Evolutionary conservation across 495 filamentous ascomycete species (phyloP), one percentile per base, ranked within the genome.

Genomic region (Xylaria palmicola): DNA sequence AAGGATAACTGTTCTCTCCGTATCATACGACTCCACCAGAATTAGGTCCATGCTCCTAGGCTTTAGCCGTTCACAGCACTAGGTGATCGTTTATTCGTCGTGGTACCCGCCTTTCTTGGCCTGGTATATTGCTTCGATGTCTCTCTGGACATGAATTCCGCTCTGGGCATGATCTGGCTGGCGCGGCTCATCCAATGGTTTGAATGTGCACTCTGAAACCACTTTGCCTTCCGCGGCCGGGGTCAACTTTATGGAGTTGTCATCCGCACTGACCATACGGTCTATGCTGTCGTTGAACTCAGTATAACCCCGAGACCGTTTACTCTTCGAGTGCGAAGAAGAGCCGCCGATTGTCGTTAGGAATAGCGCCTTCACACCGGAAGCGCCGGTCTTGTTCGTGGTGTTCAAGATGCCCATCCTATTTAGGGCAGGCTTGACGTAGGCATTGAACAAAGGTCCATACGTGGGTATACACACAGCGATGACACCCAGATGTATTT

Each of bases 361-460:
- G 15, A 15, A 49, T 20, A 20, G 17, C 15, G 36, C 41, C 30
- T 43, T 59, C 22, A 20, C 19, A 9, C n/a, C 13, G 12, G n/a
- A n/a, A n/a, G 29, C 6, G 24, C 26, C 10, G 41, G 56, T 24
- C 17, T 7, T 20, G 34, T 3, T 6, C 17, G 34, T 5, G 20
- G 29, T 20, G 6, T 2, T 51, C 7, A 30, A n/a, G 13, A 51
- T 22, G 26, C 56, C 56, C 65, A 67, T 73, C 45, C 20, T 52
- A 9, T 15, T 22, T 2, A 63, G 5, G 10, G 45, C 3, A 6
- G 61, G 61, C 17, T 45, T 63, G 13, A 63, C 17, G 24, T 63
- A 53, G 24, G 54, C 40, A 36, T 63, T 63, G 61, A 63, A 59
- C 6, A 63, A 52, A 4, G 61, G 61, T 17, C 61, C 61, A 5